These are phyloP conservation scores for Aspergillus sclerotioniger DNA, from an alignment of 495 filamentous ascomycete species.

Conservation along the genomic window DNA sequence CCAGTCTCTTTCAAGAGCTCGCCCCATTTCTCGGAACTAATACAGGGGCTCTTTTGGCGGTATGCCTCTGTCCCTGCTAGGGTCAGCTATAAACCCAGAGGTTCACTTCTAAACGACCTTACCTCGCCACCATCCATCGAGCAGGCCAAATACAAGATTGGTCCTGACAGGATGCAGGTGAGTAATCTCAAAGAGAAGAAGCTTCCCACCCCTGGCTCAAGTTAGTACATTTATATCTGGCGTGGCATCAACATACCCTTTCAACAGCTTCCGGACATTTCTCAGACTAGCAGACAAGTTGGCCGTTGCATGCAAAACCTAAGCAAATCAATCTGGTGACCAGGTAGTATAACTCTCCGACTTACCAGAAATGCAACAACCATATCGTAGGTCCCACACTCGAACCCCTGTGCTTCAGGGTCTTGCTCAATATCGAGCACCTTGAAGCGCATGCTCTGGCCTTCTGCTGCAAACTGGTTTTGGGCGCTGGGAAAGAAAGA, in stretches of 20 bases:
- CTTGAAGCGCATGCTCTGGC: constrained; percentile 13
- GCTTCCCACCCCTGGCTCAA: constrained; percentile 6
- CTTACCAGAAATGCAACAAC: constrained; percentile 38
- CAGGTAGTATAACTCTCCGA: too few species aligned
- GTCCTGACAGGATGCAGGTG: constrained; percentile 5
- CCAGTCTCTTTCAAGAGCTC: constrained; percentile 14
- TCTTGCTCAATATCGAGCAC: constrained; percentile 46
- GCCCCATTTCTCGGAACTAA: constrained; percentile 22
- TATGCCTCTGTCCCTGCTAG: constrained; percentile 11
- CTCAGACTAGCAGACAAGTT: constrained; percentile 37
- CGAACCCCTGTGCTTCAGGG: constrained; percentile 44
- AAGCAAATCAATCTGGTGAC: not conserved
- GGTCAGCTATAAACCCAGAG: not conserved
- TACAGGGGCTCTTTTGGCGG: constrained; percentile 16
- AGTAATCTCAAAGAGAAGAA: constrained; percentile 21
- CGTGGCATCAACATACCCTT: constrained; percentile 12
- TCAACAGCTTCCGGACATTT: constrained; percentile 29
- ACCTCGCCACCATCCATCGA: constrained; percentile 23
- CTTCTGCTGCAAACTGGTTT: constrained; percentile 5
- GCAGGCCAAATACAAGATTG: constrained; percentile 17
- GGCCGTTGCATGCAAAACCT: constrained; percentile 34
- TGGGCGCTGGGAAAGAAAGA: constrained; percentile 21
- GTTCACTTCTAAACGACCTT: not conserved
- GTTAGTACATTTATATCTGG: not conserved
- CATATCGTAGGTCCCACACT: constrained; percentile 45